These are phyloP conservation scores for Colletotrichum liriopes DNA, from an alignment of 2,329 filamentous ascomycete species.

Conservation along the genomic window DNA sequence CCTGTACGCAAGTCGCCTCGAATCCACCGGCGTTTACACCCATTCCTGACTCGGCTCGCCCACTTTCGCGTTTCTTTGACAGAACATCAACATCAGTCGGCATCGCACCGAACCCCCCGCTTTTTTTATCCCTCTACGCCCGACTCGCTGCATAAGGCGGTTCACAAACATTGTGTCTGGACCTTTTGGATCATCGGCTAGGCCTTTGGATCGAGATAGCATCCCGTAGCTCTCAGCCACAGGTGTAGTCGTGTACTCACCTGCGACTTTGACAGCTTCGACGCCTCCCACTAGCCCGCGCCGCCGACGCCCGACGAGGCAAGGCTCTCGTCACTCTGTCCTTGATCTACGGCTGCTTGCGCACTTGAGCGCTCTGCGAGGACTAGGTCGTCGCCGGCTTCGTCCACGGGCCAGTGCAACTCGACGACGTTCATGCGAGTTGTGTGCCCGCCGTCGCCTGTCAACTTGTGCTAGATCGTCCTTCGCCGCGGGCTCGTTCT, in stretches of 20 bases:
- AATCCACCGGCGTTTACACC: background rate
- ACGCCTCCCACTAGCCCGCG: constrained; percentile 12
- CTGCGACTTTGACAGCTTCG: constrained; percentile 41
- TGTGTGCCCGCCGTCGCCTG: constrained; percentile 30
- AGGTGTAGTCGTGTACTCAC: constrained; percentile 28
- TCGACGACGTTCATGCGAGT: constrained; percentile 32
- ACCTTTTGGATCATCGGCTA: constrained; percentile 12
- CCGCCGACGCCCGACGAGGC: constrained; percentile 24
- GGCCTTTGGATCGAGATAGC: constrained; percentile 10
- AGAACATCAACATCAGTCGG: background rate
- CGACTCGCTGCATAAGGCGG: background rate
- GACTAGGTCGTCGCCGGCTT: constrained; percentile 26
- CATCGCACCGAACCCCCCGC: background rate
- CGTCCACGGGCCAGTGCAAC: constrained; percentile 12
- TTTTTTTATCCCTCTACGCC: background rate
- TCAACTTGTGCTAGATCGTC: constrained; percentile 20
- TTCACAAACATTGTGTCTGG: constrained; percentile 6
- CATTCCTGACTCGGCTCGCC: background rate
- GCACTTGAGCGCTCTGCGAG: constrained; percentile 24
- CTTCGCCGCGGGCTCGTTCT: constrained; percentile 19
- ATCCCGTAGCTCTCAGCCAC: constrained; percentile 34
- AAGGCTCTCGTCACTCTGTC: constrained; percentile 9
- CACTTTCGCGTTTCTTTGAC: background rate
- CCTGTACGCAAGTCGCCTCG: background rate
- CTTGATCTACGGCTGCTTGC: constrained; percentile 29